phyloP scores from a whole-genome alignment of 495 filamentous ascomycete genomes.

The Clohesyomyces aquaticus region DNA sequence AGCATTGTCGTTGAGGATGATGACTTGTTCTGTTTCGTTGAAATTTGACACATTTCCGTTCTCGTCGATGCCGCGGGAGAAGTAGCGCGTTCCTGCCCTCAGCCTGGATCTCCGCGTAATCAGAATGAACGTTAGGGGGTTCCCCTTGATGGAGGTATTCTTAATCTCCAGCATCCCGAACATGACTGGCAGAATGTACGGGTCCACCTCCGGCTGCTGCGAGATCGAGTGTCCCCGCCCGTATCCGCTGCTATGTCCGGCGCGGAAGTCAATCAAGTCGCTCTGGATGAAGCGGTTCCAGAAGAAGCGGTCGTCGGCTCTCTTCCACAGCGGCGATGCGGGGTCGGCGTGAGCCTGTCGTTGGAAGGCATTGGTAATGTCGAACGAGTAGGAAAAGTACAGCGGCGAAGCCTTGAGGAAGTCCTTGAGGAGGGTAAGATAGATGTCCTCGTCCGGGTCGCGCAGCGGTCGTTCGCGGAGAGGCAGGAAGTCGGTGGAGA shows the following conservation, averaged over 20 bases:
- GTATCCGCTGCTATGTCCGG: conserved; percentile 44
- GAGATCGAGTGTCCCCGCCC: conserved; percentile 52
- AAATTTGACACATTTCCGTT: conserved; percentile 94
- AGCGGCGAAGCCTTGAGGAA: conserved; percentile 82
- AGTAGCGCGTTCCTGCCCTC: conserved; percentile 88
- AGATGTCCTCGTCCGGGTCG: conserved; percentile 91
- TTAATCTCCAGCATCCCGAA: conserved; percentile 91
- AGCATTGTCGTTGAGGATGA: conserved; percentile 78
- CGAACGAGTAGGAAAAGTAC: conserved; percentile 97
- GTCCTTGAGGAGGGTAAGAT: conserved; percentile 74
- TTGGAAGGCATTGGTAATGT: conserved; percentile 94
- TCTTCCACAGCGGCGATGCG: conserved; percentile 78
- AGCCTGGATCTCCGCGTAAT: conserved; percentile 87
- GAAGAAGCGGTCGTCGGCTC: conserved; percentile 96
- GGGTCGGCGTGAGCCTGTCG: conserved; percentile 75
- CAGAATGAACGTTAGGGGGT: conserved; percentile 79
- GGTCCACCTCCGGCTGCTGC: conserved; percentile 77
- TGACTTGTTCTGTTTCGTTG: conserved; percentile 94
- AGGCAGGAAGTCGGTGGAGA: conserved; percentile 89
- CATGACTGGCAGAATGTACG: conserved; percentile 92
- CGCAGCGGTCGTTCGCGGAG: conserved; percentile 88
- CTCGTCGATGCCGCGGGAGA: conserved; percentile 90
- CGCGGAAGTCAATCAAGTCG: conserved; percentile 86
- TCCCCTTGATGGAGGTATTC: conserved; percentile 77
- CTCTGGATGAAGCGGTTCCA: conserved; percentile 94